Percentiles rank a stretch among this genome's conserved stretches.
phyloP scores from a whole-genome alignment of 169 alveolate genomes.

The Plasmodium inui region DNA sequence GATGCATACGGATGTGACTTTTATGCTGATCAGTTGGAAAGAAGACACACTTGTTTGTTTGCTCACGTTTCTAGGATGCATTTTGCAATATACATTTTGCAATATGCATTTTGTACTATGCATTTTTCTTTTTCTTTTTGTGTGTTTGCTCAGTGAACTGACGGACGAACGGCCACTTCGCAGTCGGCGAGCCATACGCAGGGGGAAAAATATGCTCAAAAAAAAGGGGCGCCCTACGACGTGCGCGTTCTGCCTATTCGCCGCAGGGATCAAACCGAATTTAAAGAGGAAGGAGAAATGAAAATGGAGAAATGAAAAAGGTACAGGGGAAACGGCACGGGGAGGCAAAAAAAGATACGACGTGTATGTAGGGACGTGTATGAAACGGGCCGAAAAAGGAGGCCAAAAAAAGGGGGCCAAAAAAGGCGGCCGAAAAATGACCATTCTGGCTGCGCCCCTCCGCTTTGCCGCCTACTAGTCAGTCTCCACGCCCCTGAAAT shows the following conservation, averaged over 20 bases:
- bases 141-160: not conserved
- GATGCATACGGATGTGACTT: not conserved
- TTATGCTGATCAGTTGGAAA: not conserved
- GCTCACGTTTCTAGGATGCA: too few species aligned
- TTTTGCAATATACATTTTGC: too few species aligned
- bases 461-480: not conserved
- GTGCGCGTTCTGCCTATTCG: not conserved
- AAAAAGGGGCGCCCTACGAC: not conserved
- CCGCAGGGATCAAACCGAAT: not conserved
- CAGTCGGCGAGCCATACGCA: not conserved
- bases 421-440: not conserved
- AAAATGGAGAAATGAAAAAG: not conserved
- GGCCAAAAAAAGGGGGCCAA: not conserved
- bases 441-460: not conserved
- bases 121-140: too few species aligned
- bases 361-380: not conserved
- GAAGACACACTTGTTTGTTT: not conserved
- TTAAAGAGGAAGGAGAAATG: not conserved
- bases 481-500: conserved; percentile 40
- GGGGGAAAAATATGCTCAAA: not conserved
- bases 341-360: not conserved
- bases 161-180: not conserved
- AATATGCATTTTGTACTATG: too few species aligned
- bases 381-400: not conserved
- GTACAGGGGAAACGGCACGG: not conserved